phyloP scores from a whole-genome alignment of 208 protist genomes.

The Crithidia expoeki region DNA sequence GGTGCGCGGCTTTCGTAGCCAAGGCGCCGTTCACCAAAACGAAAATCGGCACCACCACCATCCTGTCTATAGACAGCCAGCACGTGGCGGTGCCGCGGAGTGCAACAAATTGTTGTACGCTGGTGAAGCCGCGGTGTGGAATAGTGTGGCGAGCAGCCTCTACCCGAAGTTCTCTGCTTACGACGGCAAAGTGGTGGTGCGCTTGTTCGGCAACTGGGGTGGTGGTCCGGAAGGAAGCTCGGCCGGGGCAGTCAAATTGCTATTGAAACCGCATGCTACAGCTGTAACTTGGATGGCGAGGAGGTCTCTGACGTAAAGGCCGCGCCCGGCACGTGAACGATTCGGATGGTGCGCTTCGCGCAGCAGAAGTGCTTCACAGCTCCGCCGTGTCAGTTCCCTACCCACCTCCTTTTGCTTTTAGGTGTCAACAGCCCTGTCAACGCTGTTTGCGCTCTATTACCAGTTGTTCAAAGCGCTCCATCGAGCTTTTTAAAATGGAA shows the following conservation, averaged over 20 bases:
- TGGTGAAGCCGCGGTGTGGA: slow-evolving; percentile 57
- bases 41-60: slow-evolving; percentile 14
- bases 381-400: slow-evolving; percentile 17
- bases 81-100: slow-evolving; percentile 33
- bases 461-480: neutral
- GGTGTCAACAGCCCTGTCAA: neutral
- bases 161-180: slow-evolving; percentile 37
- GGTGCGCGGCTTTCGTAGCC: slow-evolving; percentile 62
- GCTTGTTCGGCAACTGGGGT: slow-evolving; percentile 53
- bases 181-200: slow-evolving; percentile 48
- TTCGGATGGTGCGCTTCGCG: slow-evolving; percentile 17
- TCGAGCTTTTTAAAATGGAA: too few species aligned
- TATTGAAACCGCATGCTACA: slow-evolving; percentile 28
- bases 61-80: slow-evolving; percentile 41
- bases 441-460: slow-evolving; percentile 5
- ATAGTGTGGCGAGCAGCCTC: slow-evolving; percentile 16
- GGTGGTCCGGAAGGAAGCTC: slow-evolving; percentile 52
- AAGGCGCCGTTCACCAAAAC: slow-evolving; percentile 40
- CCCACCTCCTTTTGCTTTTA: slow-evolving; percentile 5
- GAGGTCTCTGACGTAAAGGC: slow-evolving; percentile 12
- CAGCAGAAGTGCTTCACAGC: slow-evolving; percentile 17
- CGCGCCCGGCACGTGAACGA: neutral
- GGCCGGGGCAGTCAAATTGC: slow-evolving; percentile 47
- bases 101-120: slow-evolving; percentile 68
- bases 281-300: slow-evolving; percentile 68